Evolutionary conservation across 345 rosid genomes (phyloP).

Genomic region (Carallia pectinifolia): DNA sequence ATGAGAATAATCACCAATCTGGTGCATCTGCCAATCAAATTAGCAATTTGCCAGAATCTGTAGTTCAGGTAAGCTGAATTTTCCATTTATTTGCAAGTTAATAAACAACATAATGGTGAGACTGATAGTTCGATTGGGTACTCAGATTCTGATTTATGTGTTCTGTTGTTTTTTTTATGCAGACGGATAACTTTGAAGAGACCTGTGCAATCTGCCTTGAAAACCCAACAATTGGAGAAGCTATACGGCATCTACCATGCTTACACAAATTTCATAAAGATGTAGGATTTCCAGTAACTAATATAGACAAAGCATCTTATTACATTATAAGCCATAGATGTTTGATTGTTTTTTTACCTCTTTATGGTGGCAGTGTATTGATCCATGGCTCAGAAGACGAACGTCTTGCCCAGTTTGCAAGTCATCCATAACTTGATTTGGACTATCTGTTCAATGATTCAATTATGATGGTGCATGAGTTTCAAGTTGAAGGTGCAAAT

Average conservation of each 20-base stretch:
- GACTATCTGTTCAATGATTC: neutral
- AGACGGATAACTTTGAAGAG: conserved; percentile 65
- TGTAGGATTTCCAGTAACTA: conserved; percentile 35
- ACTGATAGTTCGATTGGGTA: neutral
- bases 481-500: neutral
- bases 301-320: conserved; percentile 3
- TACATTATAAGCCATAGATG: conserved; percentile 1
- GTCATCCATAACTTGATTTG: conserved; percentile 55
- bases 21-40: conserved; percentile 70
- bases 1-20: conserved; percentile 56
- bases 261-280: conserved; percentile 95
- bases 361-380: conserved; percentile 73
- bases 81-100: neutral
- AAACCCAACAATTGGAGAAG: conserved; percentile 67
- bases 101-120: neutral
- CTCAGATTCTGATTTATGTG: neutral
- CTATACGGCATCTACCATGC: conserved; percentile 93
- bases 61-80: conserved; percentile 34
- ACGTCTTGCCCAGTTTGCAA: conserved; percentile 89
- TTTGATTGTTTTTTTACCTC: conserved; percentile 6
- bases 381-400: conserved; percentile 85
- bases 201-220: conserved; percentile 86
- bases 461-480: neutral
- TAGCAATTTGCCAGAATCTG: conserved; percentile 74
- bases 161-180: conserved; percentile 10